phyloP scores from a whole-genome alignment of 2,329 filamentous ascomycete species.

The Ceratocystis destructans region DNA sequence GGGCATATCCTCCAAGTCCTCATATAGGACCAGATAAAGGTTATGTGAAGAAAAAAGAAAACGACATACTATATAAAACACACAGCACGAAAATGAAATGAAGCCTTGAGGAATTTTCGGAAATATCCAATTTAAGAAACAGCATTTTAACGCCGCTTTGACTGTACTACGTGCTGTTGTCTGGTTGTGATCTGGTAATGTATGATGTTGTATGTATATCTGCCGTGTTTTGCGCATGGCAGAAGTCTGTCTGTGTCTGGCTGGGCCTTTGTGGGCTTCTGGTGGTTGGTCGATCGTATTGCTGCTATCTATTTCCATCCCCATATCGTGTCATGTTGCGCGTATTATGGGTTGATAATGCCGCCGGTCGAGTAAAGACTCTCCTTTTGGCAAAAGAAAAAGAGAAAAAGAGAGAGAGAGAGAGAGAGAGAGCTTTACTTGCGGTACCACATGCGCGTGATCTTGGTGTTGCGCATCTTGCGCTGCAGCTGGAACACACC shows the following conservation, averaged over 20 bases:
- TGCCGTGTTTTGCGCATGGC: background rate
- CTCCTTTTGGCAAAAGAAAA: too few relatives aligned
- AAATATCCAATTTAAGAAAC: constrained; percentile 2
- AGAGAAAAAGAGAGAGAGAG: too few relatives aligned
- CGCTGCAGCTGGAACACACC: constrained; percentile 59
- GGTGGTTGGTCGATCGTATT: background rate
- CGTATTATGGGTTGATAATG: background rate
- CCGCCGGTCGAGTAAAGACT: background rate
- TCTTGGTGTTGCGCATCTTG: constrained; percentile 53
- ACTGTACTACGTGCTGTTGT: constrained; percentile 6
- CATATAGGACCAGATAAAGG: background rate
- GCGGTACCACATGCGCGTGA: constrained; percentile 45
- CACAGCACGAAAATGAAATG: background rate
- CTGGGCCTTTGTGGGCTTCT: constrained; percentile 2
- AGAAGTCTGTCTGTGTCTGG: background rate
- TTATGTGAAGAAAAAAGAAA: background rate
- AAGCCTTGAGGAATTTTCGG: background rate
- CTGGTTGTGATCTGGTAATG: background rate
- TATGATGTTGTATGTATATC: background rate
- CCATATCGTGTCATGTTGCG: background rate
- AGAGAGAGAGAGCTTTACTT: constrained; percentile 29
- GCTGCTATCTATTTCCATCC: background rate
- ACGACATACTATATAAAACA: background rate
- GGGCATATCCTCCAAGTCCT: background rate
- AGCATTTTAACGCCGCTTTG: background rate